Evolutionary conservation across 305 asterid species (phyloP), one percentile per base, ranked within the genome.

Genomic region (Fraxinus nigra): DNA sequence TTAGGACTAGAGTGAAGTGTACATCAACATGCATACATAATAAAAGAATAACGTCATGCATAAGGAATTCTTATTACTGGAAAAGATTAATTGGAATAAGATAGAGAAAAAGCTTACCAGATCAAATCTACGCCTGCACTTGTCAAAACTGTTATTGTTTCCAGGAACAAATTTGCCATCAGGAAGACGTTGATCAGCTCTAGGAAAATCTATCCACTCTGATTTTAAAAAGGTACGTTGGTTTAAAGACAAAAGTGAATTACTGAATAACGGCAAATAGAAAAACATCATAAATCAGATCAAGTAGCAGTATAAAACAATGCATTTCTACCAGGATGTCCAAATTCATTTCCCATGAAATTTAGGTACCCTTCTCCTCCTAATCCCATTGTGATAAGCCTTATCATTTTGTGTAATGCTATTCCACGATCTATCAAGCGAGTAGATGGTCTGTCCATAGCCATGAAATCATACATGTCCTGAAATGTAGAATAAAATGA

Each of bases 381-480:
- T 86, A 97, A 91, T 75, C 98, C 99, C 98, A 97, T 93, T 67
- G 99, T 97, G 82, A 97, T 84, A 74, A 97, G 97, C 89, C 99
- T 91, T 86, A 95, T 95, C 98, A 97, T 95, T 92, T 97, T 97
- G 91, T 97, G 99, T 83, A 97, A 84, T 79, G 99, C 98, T 89
- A 95, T 92, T 83, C 99, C 99, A 76, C 99, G 98, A 88, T 97
- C 99, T 79, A 97, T 90, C 78, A 89, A 80, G 28, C 97, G 94
- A 76, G 99, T 97, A 72, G 98, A 88, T 77, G 97, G 98, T 80
- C 98, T 91, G 87, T 97, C 99, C 91, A 92, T 61, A 37, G 98
- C 93, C 99, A 97, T 97, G 92, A 95, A 97, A 84, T 93, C 99
- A 87, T 97, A 97, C 99, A 97, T 95, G 89, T 97, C 99, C 99